A percentile compares a stretch with the other conserved stretches of the same genome.
Evolutionary conservation across 2,329 filamentous ascomycete species (phyloP).

Genomic region (Fusarium sp.): DNA sequence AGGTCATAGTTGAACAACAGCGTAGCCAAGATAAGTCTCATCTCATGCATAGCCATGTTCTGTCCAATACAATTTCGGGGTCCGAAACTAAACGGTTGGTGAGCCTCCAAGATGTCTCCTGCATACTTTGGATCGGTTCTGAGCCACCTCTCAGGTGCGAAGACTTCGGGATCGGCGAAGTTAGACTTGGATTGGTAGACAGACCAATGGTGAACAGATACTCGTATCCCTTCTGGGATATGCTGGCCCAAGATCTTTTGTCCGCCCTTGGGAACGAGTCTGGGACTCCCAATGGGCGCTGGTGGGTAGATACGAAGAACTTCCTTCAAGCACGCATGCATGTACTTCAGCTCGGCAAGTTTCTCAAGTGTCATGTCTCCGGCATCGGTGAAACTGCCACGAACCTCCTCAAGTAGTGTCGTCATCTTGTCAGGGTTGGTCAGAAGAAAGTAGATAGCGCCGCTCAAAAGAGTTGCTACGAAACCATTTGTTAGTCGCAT

Average conservation of each 20-base stretch:
- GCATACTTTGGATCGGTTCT: conserved; percentile 14
- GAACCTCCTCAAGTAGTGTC: not conserved
- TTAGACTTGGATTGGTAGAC: conserved; percentile 20
- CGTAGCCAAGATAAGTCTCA: conserved; percentile 10
- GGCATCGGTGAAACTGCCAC: not conserved
- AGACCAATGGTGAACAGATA: conserved; percentile 26
- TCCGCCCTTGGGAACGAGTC: not conserved
- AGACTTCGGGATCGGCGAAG: conserved; percentile 4
- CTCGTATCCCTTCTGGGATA: not conserved
- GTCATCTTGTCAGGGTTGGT: conserved; percentile 10
- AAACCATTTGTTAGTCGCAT: not conserved
- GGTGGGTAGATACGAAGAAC: conserved; percentile 3
- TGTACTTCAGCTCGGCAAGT: not conserved
- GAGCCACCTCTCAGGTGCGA: conserved; percentile 9
- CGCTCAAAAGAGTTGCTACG: conserved; percentile 8
- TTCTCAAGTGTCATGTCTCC: not conserved
- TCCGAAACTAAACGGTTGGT: conserved; percentile 12
- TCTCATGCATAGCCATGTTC: conserved; percentile 31
- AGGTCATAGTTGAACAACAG: conserved; percentile 17
- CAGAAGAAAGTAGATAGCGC: conserved; percentile 7
- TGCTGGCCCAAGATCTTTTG: conserved; percentile 19
- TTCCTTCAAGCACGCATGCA: conserved; percentile 22
- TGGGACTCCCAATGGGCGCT: conserved; percentile 14
- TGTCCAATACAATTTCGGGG: conserved; percentile 14
- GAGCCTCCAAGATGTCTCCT: conserved; percentile 9